A percentile compares a stretch with the other conserved stretches of the same genome.
phyloP scores from a whole-genome alignment of 306 rosid species.

The Betula pendula region DNA sequence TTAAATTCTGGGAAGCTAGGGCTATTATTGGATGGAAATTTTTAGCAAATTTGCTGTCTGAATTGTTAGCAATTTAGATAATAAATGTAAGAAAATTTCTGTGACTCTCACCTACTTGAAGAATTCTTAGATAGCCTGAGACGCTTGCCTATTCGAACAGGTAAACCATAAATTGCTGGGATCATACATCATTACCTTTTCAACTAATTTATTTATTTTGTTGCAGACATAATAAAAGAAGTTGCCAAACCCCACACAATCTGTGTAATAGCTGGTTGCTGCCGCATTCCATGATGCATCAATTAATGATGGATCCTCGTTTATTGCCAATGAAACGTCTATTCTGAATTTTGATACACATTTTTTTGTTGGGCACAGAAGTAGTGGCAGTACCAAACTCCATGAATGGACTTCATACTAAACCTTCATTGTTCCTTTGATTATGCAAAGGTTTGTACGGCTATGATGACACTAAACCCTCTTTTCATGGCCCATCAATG shows the following conservation, averaged over 20 bases:
- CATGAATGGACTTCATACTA: neutral
- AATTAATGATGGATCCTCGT: neutral
- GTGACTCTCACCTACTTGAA: too few species aligned
- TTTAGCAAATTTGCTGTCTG: too few species aligned
- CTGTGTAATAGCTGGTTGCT: neutral
- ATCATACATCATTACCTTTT: neutral
- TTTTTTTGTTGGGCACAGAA: neutral
- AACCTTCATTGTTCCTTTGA: neutral
- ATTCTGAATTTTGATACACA: neutral
- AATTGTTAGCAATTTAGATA: too few species aligned
- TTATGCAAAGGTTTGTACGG: neutral
- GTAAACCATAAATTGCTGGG: too few species aligned
- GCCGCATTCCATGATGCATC: too few species aligned
- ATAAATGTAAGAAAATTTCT: too few species aligned
- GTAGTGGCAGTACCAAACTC: neutral
- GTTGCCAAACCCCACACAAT: neutral
- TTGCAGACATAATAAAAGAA: neutral
- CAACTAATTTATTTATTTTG: neutral
- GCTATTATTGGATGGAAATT: too few species aligned
- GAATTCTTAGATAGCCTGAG: too few species aligned
- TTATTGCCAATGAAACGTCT: neutral
- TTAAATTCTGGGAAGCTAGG: too few species aligned
- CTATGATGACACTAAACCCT: slow-evolving; percentile 26
- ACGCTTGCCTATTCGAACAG: too few species aligned
- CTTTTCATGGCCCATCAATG: slow-evolving; percentile 24